phyloP scores from a whole-genome alignment of 1,139 yeast species.

The Nakaseomyces kungkrabaensis region DNA sequence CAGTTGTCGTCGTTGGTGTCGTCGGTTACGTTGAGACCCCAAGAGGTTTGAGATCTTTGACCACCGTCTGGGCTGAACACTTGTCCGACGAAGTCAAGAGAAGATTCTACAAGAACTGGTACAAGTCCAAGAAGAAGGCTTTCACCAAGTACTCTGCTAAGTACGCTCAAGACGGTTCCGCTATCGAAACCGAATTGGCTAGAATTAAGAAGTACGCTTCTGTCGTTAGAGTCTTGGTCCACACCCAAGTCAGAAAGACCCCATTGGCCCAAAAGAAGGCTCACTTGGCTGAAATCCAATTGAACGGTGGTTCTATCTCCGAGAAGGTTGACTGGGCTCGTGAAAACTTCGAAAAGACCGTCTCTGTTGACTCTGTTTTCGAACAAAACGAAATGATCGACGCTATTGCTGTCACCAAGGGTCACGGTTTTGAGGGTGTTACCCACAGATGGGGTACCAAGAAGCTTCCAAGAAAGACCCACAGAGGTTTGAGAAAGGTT shows the following conservation, averaged over 20 bases:
- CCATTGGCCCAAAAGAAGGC: conserved; percentile 99
- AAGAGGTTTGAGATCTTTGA: conserved; percentile 98
- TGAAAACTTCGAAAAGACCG: conserved; percentile 99
- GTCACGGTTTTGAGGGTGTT: conserved; percentile 99
- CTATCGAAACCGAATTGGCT: conserved; percentile 92
- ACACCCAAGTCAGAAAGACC: conserved; percentile 99
- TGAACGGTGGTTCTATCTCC: conserved; percentile 97
- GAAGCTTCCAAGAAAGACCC: conserved; percentile 99
- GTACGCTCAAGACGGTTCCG: conserved; percentile 82
- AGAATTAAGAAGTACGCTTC: conserved; percentile 98
- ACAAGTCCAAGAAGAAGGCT: conserved; percentile 99
- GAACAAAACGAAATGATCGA: conserved; percentile 99
- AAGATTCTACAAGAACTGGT: conserved; percentile 99
- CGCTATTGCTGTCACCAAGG: conserved; percentile 98
- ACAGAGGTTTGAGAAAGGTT: conserved; percentile 99
- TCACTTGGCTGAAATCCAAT: conserved; percentile 98
- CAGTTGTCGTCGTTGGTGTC: conserved; percentile 97
- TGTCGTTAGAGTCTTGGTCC: conserved; percentile 97
- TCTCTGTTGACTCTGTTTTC: conserved; percentile 87
- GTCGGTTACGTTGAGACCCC: conserved; percentile 99
- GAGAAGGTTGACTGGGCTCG: conserved; percentile 99
- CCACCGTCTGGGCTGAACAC: conserved; percentile 99
- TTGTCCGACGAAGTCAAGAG: conserved; percentile 98
- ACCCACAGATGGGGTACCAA: conserved; percentile 99
- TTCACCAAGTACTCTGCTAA: conserved; percentile 99